A percentile compares a stretch with the other conserved stretches of the same genome.
Evolutionary conservation across 768 basidiomycete genomes (phyloP).

Genomic region (Tricholoma saponaceum): DNA sequence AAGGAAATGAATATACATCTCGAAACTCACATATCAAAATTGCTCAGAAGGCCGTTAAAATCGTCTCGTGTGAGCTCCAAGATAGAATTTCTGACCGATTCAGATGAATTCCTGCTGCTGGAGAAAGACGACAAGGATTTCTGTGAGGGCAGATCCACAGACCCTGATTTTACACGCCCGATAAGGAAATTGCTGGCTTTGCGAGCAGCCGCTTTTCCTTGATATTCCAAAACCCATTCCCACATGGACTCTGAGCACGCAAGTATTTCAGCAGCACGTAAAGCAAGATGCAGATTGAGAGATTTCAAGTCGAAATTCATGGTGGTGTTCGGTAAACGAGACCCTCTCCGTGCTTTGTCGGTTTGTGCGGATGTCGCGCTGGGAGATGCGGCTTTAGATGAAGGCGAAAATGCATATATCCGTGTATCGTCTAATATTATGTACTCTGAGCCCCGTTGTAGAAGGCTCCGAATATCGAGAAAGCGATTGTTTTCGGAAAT

Average conservation of each 20-base stretch:
- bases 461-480: constrained; percentile 30
- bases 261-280: constrained; percentile 60
- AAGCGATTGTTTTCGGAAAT: constrained; percentile 27
- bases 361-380: constrained; percentile 3
- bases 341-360: constrained; percentile 17
- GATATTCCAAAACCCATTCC: constrained; percentile 63
- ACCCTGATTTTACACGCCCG: constrained; percentile 10
- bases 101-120: constrained; percentile 14
- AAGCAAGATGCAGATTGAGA: constrained; percentile 59
- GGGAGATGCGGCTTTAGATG: constrained; percentile 25
- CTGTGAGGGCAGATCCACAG: constrained; percentile 8
- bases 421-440: constrained; percentile 43
- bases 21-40: constrained; percentile 52
- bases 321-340: constrained; percentile 48
- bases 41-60: constrained; percentile 52
- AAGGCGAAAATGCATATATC: constrained; percentile 38
- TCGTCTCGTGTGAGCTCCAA: constrained; percentile 52
- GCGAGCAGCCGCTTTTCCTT: constrained; percentile 21
- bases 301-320: constrained; percentile 54
- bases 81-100: constrained; percentile 32
- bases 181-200: constrained; percentile 1
- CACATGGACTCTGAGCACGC: constrained; percentile 77
- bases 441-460: constrained; percentile 40
- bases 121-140: constrained; percentile 8
- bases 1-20: background rate